Conservation (phyloP, 768 basidiomycete species). For the Omphalotus guepiniiformis region DNA sequence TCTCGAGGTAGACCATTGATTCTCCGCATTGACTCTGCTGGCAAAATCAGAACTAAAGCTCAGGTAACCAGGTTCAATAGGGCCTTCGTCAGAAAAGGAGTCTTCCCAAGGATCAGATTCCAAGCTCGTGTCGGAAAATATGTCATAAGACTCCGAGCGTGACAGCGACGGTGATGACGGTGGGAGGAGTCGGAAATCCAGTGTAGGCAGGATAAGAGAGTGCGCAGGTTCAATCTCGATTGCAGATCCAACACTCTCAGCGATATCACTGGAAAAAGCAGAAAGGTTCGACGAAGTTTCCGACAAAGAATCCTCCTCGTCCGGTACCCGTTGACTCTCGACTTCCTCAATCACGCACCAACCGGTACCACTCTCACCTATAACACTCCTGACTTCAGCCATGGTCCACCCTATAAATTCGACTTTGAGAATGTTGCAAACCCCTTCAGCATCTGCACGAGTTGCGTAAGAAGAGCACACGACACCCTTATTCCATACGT, state of each 20-base stretch:
- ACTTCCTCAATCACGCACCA: constrained; percentile 76
- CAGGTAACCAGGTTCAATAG: background rate
- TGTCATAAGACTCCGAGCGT: constrained; percentile 4
- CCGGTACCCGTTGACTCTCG: constrained; percentile 23
- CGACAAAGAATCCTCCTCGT: constrained; percentile 27
- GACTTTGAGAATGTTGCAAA: constrained; percentile 64
- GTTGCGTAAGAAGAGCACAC: constrained; percentile 59
- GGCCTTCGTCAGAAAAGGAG: constrained; percentile 3
- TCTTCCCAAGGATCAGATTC: constrained; percentile 6
- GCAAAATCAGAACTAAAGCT: constrained; percentile 4
- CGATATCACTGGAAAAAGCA: constrained; percentile 14
- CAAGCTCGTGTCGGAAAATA: background rate
- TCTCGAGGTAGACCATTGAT: background rate
- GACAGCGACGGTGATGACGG: background rate
- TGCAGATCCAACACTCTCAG: background rate
- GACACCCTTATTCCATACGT: constrained; percentile 63
- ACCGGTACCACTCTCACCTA: constrained; percentile 67
- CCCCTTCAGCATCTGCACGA: constrained; percentile 34
- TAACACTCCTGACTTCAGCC: constrained; percentile 55
- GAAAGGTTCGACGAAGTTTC: constrained; percentile 28
- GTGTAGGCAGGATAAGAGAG: constrained; percentile 72
- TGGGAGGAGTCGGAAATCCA: constrained; percentile 58
- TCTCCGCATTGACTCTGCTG: background rate
- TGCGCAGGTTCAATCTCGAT: background rate
- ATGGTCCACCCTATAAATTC: constrained; percentile 74